These are phyloP conservation scores for Austroboletus eburneus DNA, from an alignment of 768 basidiomycete genomes.

Conservation along the genomic window DNA sequence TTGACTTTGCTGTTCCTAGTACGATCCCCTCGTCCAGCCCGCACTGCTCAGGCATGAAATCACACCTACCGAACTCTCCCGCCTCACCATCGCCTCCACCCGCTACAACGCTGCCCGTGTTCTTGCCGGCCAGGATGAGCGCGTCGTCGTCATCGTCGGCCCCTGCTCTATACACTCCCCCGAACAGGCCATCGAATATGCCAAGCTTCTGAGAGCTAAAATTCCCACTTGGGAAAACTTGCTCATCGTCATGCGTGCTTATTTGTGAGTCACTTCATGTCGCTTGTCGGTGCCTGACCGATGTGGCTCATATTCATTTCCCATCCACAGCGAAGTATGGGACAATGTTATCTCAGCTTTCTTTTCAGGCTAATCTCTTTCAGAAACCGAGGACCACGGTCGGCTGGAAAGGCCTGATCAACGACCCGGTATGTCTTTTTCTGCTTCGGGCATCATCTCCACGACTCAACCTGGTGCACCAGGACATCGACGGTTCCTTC, in stretches of 20 bases:
- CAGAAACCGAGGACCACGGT: conserved; percentile 97
- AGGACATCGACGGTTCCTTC: conserved; percentile 90
- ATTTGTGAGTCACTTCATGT: conserved; percentile 68
- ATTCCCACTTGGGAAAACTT: conserved; percentile 69
- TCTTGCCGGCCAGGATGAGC: conserved; percentile 79
- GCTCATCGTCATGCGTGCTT: conserved; percentile 92
- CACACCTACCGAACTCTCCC: conserved; percentile 57
- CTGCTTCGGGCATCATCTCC: neutral
- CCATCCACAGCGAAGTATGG: conserved; percentile 37
- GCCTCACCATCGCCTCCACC: conserved; percentile 72
- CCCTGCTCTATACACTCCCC: conserved; percentile 94
- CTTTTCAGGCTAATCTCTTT: conserved; percentile 8
- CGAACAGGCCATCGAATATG: conserved; percentile 82
- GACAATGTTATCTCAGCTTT: neutral
- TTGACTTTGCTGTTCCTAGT: conserved; percentile 40
- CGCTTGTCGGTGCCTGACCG: conserved; percentile 15
- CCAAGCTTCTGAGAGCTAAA: conserved; percentile 64
- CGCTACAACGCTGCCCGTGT: conserved; percentile 77
- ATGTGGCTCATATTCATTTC: conserved; percentile 19
- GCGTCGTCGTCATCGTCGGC: conserved; percentile 87
- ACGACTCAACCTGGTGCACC: neutral
- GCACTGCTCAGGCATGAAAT: conserved; percentile 88
- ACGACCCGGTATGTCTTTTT: conserved; percentile 59
- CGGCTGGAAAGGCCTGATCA: conserved; percentile 95
- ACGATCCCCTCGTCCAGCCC: conserved; percentile 95